phyloP scores from a whole-genome alignment of 345 rosid genomes.

The Populus ilicifolia region DNA sequence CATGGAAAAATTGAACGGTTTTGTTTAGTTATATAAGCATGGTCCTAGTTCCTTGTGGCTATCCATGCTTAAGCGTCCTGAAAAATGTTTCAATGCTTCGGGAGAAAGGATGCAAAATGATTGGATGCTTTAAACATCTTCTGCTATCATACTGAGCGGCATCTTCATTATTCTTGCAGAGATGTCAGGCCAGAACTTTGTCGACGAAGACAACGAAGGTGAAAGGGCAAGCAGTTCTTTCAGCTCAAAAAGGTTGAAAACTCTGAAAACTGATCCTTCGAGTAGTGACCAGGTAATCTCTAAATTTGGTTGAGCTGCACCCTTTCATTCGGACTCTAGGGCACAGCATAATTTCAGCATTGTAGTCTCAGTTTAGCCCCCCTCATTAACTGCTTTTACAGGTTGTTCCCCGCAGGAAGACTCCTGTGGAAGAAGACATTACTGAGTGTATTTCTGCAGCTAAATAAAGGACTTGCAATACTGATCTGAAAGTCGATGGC shows the following conservation, averaged over 20 bases:
- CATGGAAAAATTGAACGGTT: background rate
- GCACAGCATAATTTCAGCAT: background rate
- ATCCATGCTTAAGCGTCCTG: background rate
- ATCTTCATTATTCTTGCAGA: constrained; percentile 41
- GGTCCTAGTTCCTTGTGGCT: background rate
- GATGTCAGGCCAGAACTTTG: constrained; percentile 84
- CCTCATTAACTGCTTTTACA: background rate
- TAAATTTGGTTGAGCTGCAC: background rate
- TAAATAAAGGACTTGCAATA: background rate
- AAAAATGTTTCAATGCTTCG: no score
- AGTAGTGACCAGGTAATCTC: constrained; percentile 38
- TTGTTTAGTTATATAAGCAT: background rate
- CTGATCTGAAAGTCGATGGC: background rate
- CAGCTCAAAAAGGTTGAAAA: constrained; percentile 42
- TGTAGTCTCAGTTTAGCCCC: background rate
- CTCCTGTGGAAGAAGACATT: constrained; percentile 2
- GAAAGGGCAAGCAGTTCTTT: constrained; percentile 23
- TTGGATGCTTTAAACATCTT: background rate
- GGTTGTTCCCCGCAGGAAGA: constrained; percentile 21
- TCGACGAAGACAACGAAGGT: constrained; percentile 44
- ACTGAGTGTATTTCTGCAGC: constrained; percentile 2
- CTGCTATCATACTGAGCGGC: background rate
- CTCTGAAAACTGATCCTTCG: constrained; percentile 15
- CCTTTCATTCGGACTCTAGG: background rate
- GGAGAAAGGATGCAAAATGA: no score